These are phyloP conservation scores for Alternaria sp. DNA, from an alignment of 2,329 filamentous ascomycete genomes.

Conservation along the genomic window DNA sequence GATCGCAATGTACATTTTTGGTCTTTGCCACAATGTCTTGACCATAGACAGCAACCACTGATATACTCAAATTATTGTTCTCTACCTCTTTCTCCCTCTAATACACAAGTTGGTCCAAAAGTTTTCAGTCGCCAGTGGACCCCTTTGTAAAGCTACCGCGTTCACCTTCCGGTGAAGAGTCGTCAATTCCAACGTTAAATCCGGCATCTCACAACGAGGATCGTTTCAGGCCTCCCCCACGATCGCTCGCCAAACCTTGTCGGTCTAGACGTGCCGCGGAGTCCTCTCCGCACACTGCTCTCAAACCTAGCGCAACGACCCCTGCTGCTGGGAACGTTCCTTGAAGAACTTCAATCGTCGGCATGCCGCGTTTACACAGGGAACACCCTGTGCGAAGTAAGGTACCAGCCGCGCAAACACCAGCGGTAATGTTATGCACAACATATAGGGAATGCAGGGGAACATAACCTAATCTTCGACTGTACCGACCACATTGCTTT, in stretches of 20 bases:
- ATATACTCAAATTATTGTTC: not conserved
- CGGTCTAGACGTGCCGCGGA: not conserved
- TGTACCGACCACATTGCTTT: not conserved
- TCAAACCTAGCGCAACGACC: slow-evolving; percentile 5
- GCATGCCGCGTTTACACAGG: not conserved
- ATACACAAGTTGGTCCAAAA: no score
- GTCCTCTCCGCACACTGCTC: slow-evolving; percentile 1
- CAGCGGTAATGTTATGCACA: slow-evolving; percentile 2
- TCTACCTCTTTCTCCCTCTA: not conserved
- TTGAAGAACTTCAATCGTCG: not conserved
- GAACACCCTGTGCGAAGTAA: not conserved
- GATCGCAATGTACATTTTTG: not conserved
- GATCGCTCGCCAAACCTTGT: slow-evolving; percentile 12
- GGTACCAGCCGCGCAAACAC: not conserved
- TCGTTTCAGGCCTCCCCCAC: slow-evolving; percentile 13
- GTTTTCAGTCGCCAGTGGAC: no score
- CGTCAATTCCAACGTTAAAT: not conserved
- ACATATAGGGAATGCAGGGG: slow-evolving; percentile 1
- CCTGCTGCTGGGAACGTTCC: not conserved
- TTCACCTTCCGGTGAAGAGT: not conserved
- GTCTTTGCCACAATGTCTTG: not conserved
- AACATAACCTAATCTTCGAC: not conserved
- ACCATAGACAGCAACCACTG: not conserved
- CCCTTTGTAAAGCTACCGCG: no score
- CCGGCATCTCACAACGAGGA: not conserved